Percentiles rank a stretch among this genome's conserved stretches.
phyloP scores from a whole-genome alignment of 306 rosid genomes.

The Pyrus communis region DNA sequence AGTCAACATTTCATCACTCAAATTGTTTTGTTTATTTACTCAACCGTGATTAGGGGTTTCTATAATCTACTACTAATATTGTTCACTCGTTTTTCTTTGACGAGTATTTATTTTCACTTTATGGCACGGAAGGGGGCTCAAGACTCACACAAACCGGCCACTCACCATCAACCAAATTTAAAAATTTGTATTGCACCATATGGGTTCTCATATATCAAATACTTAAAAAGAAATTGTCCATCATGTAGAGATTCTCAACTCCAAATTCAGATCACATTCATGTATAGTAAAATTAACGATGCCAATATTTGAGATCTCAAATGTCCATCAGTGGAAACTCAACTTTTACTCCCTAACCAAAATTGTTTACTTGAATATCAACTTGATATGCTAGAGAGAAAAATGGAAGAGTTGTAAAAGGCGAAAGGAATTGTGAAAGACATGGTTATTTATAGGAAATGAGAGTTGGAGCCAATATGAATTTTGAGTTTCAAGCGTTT shows the following conservation, averaged over 20 bases:
- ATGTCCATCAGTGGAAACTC: neutral
- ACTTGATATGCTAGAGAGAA: neutral
- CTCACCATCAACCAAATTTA: neutral
- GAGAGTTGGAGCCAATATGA: neutral
- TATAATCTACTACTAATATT: neutral
- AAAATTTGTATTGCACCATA: neutral
- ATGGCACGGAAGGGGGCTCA: neutral
- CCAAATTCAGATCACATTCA: neutral
- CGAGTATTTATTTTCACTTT: neutral
- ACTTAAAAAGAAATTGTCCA: neutral
- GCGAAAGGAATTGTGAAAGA: too few relatives aligned
- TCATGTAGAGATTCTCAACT: neutral
- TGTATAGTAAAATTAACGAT: neutral
- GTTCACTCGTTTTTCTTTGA: neutral
- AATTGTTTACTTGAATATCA: neutral
- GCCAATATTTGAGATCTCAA: neutral
- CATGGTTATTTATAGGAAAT: too few relatives aligned
- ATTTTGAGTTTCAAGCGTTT: too few relatives aligned
- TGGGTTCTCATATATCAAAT: neutral
- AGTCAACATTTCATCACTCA: slow-evolving; percentile 10
- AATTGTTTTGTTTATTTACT: neutral
- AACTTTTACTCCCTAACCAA: neutral
- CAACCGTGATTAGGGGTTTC: neutral
- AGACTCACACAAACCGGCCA: neutral
- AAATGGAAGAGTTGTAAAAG: too few relatives aligned